These are phyloP conservation scores for Fragilaria crotonensis DNA, from an alignment of 108 stramenopile species.

Conservation along the genomic window DNA sequence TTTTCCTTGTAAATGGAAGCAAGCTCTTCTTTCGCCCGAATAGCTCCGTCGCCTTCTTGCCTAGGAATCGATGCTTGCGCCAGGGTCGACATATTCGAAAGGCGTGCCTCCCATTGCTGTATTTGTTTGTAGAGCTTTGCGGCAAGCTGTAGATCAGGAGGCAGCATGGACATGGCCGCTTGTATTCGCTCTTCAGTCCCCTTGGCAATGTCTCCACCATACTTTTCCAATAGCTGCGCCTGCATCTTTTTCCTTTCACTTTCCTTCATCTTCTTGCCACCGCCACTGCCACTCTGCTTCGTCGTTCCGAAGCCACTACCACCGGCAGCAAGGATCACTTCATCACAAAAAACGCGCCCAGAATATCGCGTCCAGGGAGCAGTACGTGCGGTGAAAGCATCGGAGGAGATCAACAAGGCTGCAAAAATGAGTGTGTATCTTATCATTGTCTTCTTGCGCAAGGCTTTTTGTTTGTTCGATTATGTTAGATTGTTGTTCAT, in stretches of 20 bases:
- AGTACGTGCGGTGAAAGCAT: no score
- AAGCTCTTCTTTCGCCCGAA: constrained; percentile 30
- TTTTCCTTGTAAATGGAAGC: constrained; percentile 31
- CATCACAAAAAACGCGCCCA: no score
- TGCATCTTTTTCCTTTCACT: background rate
- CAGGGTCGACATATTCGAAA: constrained; percentile 25
- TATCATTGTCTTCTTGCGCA: no score
- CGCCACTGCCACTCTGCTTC: background rate
- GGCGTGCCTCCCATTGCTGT: constrained; percentile 36
- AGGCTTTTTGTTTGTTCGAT: no score
- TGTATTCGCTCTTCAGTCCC: constrained; percentile 55
- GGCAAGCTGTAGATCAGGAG: constrained; percentile 40
- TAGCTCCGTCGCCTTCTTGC: constrained; percentile 30
- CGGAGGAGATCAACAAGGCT: no score
- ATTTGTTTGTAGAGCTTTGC: constrained; percentile 43
- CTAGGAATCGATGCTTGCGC: constrained; percentile 32
- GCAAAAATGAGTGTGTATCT: no score
- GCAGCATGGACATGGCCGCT: constrained; percentile 19
- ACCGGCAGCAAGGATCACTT: background rate
- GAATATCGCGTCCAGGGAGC: no score
- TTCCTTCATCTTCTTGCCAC: background rate
- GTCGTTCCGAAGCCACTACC: background rate
- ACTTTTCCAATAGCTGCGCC: constrained; percentile 13
- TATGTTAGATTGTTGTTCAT: no score
- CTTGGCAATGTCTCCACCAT: constrained; percentile 47